A percentile compares a stretch with the other conserved stretches of the same genome.
Conservation (phyloP, 352 stramenopile species). For the Saprolegnia diclina region DNA sequence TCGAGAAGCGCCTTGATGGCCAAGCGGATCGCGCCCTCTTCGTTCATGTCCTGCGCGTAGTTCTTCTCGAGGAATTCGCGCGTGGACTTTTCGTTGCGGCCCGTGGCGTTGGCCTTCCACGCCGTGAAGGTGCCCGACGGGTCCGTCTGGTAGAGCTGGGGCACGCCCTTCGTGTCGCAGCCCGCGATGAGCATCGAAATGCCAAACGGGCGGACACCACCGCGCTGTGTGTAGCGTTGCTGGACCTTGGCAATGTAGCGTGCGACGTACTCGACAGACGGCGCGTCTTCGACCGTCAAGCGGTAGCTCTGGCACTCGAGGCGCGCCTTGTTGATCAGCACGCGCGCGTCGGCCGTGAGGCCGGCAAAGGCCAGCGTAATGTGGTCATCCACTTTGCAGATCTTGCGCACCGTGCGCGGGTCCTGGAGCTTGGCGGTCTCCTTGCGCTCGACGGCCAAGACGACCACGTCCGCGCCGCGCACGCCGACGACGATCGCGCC, state of each 20-base stretch:
- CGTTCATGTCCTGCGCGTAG: constrained; percentile 88
- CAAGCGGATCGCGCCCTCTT: constrained; percentile 89
- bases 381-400: constrained; percentile 97
- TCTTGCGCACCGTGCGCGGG: constrained; percentile 97
- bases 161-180: constrained; percentile 86
- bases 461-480: constrained; percentile 93
- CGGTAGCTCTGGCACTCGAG: constrained; percentile 98
- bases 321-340: constrained; percentile 96
- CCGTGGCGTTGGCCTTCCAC: constrained; percentile 98
- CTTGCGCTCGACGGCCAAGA: constrained; percentile 90
- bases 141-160: constrained; percentile 98
- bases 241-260: constrained; percentile 96
- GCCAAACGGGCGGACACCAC: constrained; percentile 97
- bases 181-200: constrained; percentile 97
- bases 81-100: constrained; percentile 96
- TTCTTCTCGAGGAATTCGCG: constrained; percentile 99
- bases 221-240: constrained; percentile 98
- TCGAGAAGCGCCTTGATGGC: constrained; percentile 96
- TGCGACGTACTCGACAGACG: constrained; percentile 96
- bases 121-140: constrained; percentile 95
- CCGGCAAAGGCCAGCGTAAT: constrained; percentile 98
- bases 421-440: constrained; percentile 93
- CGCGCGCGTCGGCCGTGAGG: constrained; percentile 96
- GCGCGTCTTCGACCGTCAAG: constrained; percentile 92
- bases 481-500: constrained; percentile 96